Evolutionary conservation across 805 yeast genomes (phyloP).

Genomic region (Yamadazyma sp.): DNA sequence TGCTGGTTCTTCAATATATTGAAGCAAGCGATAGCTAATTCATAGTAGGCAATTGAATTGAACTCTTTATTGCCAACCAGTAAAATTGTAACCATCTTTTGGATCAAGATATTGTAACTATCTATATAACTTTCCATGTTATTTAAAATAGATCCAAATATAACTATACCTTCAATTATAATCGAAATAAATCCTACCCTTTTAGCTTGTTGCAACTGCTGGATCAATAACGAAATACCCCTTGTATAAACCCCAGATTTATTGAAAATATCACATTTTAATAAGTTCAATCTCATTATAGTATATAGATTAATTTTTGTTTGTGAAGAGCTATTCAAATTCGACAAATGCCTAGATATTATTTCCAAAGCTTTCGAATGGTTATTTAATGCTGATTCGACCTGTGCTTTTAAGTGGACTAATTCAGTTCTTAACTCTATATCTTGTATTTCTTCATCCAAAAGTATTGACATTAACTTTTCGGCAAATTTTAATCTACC

Average conservation of each 20-base stretch:
- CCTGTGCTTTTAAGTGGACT: slow-evolving; percentile 24
- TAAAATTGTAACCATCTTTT: slow-evolving; percentile 43
- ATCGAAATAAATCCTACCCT: slow-evolving; percentile 43
- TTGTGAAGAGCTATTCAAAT: slow-evolving; percentile 14
- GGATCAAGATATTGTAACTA: slow-evolving; percentile 36
- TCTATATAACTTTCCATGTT: slow-evolving; percentile 42
- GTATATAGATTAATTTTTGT: slow-evolving; percentile 36
- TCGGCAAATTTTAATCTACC: slow-evolving; percentile 35
- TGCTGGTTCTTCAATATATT: slow-evolving; percentile 3
- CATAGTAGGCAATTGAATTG: slow-evolving; percentile 33
- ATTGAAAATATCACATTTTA: slow-evolving; percentile 45
- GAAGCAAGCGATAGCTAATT: slow-evolving; percentile 24
- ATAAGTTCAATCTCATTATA: slow-evolving; percentile 44
- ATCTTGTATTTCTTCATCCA: slow-evolving; percentile 27
- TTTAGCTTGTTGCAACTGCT: slow-evolving; percentile 48
- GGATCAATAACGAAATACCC: slow-evolving; percentile 48
- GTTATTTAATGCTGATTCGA: slow-evolving; percentile 30
- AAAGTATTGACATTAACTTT: slow-evolving; percentile 28
- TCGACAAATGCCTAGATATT: slow-evolving; percentile 18
- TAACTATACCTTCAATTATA: slow-evolving; percentile 44
- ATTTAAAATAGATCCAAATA: slow-evolving; percentile 44
- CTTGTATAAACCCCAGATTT: slow-evolving; percentile 45
- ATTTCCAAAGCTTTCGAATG: slow-evolving; percentile 24
- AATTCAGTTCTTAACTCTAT: slow-evolving; percentile 29
- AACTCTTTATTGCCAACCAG: slow-evolving; percentile 37